phyloP scores from a whole-genome alignment of 495 filamentous ascomycete species.

The Bryoglossum gracile region DNA sequence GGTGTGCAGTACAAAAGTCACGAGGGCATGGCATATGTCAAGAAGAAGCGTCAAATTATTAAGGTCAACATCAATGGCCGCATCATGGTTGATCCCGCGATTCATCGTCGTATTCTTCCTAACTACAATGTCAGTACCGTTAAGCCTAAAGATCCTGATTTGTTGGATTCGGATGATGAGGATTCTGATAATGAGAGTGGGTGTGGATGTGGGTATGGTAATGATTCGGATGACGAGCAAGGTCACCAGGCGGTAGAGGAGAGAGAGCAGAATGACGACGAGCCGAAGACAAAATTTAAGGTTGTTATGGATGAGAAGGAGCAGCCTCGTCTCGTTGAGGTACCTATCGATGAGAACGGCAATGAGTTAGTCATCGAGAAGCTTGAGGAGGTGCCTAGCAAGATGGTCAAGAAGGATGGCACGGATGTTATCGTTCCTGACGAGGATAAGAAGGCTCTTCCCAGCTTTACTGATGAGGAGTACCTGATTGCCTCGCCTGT shows the following conservation, averaged over 20 bases:
- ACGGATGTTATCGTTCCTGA: conserved; percentile 16
- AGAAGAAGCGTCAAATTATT: conserved; percentile 69
- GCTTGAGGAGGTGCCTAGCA: conserved; percentile 47
- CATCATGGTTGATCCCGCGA: conserved; percentile 85
- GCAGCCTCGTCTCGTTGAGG: conserved; percentile 48
- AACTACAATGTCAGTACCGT: conserved; percentile 81
- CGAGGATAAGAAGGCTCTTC: conserved; percentile 32
- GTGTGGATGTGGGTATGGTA: conserved; percentile 42
- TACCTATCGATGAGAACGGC: conserved; percentile 54
- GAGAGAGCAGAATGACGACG: conserved; percentile 39
- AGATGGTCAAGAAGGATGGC: conserved; percentile 29
- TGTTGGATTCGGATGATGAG: conserved; percentile 53
- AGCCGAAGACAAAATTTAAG: conserved; percentile 56
- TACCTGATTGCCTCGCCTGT: conserved; percentile 85
- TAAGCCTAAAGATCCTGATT: conserved; percentile 67
- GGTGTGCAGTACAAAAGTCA: conserved; percentile 85
- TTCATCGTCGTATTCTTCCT: conserved; percentile 79
- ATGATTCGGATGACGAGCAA: conserved; percentile 17
- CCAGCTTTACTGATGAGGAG: conserved; percentile 75
- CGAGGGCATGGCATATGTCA: conserved; percentile 75
- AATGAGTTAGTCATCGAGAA: conserved; percentile 59
- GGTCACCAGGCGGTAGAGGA: conserved; percentile 12
- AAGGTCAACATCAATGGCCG: conserved; percentile 89
- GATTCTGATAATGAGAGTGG: conserved; percentile 41
- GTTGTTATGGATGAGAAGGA: conserved; percentile 58